Base-by-base conservation (phyloP, 1,284 basidiomycete species). In the Nidula niveotomentosa region DNA sequence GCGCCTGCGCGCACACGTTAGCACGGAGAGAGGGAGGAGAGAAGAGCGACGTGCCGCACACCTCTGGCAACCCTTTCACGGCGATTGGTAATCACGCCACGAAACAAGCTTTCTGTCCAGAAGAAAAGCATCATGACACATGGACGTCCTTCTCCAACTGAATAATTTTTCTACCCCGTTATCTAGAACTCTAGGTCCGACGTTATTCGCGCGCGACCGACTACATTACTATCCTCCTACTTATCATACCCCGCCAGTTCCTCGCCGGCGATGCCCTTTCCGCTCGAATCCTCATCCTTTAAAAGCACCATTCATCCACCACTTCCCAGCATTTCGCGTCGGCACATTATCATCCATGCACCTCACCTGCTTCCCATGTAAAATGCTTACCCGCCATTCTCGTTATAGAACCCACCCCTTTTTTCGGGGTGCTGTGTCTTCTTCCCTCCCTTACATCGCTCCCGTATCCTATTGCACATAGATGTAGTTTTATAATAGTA, bases 1-100 rank as follows among this genome's bases (percentile, higher is more conserved):
- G 88, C 88, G 44, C 79, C 85, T 15, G 36, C 62, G 48, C 66
- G 69, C 53, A 66, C 64, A 62, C 62, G 60, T 53, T 65, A 54
- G 23, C 17, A 53, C 8, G 52, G n/a, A 18, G 23, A 13, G 34
- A 36, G 36, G 23, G 15, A 9, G 44, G 36, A 17, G 43, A 36
- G 17, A 48, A 9, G 13, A 13, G 13, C 41, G 23, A 44, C 8
- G 41, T 15, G 45, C 30, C 30, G 30, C n/a, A 15, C 45, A 15
- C 3, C 10, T 30, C 18, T n/a, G 45, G 10, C 45, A 47, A 13
- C 30, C 23, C 18, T 49, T 6, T 36, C 23, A 49, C 35, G 48
- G 18, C 35, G 48, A 12, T 49, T n/a, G 48, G 48, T 49, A 35
- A 35, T 49, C 35, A 49, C 18, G 12, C 35, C 9, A 47, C 23